Conservation (phyloP, 257 asterid species). For the Nicotiana otophora region DNA sequence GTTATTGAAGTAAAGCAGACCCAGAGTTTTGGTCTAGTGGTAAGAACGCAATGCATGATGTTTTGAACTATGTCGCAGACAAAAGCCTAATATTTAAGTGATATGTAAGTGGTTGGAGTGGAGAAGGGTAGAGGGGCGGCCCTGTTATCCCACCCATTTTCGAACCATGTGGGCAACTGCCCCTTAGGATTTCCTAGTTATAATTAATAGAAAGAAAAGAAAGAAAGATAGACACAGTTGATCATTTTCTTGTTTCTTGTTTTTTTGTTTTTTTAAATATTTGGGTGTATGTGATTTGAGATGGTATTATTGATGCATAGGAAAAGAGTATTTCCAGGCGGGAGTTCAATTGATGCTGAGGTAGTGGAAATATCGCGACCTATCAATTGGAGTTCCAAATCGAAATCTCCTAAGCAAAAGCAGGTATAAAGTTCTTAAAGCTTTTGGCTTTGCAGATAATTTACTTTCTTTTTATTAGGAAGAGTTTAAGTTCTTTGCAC, state of each 20-base stretch:
- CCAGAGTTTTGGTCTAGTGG: too few species aligned
- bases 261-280: neutral
- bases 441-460: neutral
- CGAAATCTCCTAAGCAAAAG: conserved; percentile 37
- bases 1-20: too few species aligned
- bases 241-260: neutral
- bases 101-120: too few species aligned
- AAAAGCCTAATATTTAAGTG: too few species aligned
- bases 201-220: too few species aligned
- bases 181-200: too few species aligned
- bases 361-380: conserved; percentile 54
- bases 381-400: conserved; percentile 25
- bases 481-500: too few species aligned
- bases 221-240: neutral
- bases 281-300: neutral
- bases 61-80: too few species aligned
- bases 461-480: neutral
- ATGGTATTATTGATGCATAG: conserved; percentile 34
- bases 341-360: conserved; percentile 51
- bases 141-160: too few species aligned
- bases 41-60: too few species aligned
- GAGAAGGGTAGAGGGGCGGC: too few species aligned
- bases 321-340: conserved; percentile 59
- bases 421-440: conserved; percentile 35
- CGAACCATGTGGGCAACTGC: too few species aligned